phyloP scores from a whole-genome alignment of 345 rosid species.

The Moricandia moricandioides region DNA sequence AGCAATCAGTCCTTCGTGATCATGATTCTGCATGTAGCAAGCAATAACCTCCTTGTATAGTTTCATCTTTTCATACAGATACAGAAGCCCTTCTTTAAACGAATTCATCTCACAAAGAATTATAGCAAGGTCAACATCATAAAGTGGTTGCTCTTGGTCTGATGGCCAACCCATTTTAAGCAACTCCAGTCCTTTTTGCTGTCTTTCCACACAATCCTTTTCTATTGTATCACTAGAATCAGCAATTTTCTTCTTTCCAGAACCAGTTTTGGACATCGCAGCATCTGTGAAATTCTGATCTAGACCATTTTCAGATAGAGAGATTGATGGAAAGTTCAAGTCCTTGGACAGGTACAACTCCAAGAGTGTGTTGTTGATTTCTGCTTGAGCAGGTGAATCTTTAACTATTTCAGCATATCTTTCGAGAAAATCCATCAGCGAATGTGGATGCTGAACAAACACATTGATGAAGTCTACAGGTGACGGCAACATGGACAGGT shows the following conservation, averaged over 20 bases:
- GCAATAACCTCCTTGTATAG: slow-evolving; percentile 94
- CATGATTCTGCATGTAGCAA: slow-evolving; percentile 97
- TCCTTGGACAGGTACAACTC: slow-evolving; percentile 90
- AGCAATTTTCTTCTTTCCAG: slow-evolving; percentile 44
- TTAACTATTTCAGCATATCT: slow-evolving; percentile 73
- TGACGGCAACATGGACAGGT: slow-evolving; percentile 89
- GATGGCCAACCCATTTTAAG: slow-evolving; percentile 78
- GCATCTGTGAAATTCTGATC: slow-evolving; percentile 44
- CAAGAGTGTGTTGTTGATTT: slow-evolving; percentile 87
- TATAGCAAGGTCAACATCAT: slow-evolving; percentile 95
- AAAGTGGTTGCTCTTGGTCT: slow-evolving; percentile 85
- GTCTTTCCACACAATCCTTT: slow-evolving; percentile 56
- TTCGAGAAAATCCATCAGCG: slow-evolving; percentile 88
- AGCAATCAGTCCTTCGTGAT: slow-evolving; percentile 88
- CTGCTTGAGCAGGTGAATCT: slow-evolving; percentile 98
- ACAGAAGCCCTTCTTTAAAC: slow-evolving; percentile 80
- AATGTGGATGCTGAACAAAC: slow-evolving; percentile 78
- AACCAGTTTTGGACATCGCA: slow-evolving; percentile 36
- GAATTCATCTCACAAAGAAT: slow-evolving; percentile 95
- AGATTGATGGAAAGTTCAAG: slow-evolving; percentile 78
- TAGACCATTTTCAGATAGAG: slow-evolving; percentile 50
- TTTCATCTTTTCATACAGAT: slow-evolving; percentile 94
- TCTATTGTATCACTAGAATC: slow-evolving; percentile 38
- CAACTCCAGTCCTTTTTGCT: slow-evolving; percentile 66
- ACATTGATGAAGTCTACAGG: slow-evolving; percentile 96